Base-by-base conservation (phyloP, 1,284 basidiomycete species). In the Cutaneotrichosporon cutaneum region DNA sequence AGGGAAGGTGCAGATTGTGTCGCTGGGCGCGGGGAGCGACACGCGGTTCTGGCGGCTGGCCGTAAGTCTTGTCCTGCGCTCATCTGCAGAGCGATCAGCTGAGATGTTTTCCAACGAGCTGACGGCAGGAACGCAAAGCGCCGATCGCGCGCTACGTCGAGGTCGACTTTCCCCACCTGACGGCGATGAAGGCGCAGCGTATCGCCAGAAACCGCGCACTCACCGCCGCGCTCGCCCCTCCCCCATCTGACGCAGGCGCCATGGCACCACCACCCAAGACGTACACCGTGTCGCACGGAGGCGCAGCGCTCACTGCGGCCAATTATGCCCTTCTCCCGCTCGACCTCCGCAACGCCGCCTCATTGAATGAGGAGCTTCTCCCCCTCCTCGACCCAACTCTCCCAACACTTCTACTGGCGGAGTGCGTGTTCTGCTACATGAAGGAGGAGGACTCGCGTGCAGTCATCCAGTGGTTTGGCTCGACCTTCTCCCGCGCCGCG, bases 401-500 rank as follows among this genome's bases (percentile, higher is more conserved):
- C 6, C 91, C 92, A 2, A 93, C 91, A 0, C 83, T 97, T 1
- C 82, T 95, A 21, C 80, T 97, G 10, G 91, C 91, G 63, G 94
- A 97, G 82, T 95, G 94, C 69, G 90, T 96, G 3, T 84, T 95
- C 62, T 90, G 87, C n/a, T 97, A 97, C 77, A 89, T 96, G 85
- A 71, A 81, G 0, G 86, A 89, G 0, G 72, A 78, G 6, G 81
- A 83, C 3, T 88, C 87, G 0, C 79, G 82, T 26, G 80, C 80
- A 0, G 74, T 95, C n/a, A 80, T 95, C 6, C 74, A 81, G 39
- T 94, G 90, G 89, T 93, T 94, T 72, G 82, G 84, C 0, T 79
- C 84, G 54, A 83, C 83, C 62, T 88, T 88, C 59, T 50, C 56
- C 1, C 50, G 62, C 14, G 71, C 65, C 27, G 68, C 72, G 3